Evolutionary conservation across 257 asterid genomes (phyloP).

Genomic region (Solanum tarijense): DNA sequence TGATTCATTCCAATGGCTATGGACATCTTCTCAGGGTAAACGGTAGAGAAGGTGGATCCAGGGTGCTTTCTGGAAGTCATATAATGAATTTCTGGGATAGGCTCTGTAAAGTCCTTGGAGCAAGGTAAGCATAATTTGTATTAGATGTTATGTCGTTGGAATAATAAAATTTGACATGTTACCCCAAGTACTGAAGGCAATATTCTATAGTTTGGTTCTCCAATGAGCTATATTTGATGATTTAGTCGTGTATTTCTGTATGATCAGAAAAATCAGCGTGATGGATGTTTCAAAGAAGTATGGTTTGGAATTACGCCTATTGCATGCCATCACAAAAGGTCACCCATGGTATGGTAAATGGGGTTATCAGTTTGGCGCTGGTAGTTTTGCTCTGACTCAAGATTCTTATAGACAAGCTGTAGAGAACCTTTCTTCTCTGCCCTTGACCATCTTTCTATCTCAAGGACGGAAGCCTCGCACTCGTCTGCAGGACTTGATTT

Average conservation of each 20-base stretch:
- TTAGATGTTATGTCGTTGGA: neutral
- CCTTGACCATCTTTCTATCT: conserved; percentile 50
- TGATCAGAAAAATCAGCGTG: conserved; percentile 74
- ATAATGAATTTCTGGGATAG: conserved; percentile 93
- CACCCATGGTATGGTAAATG: conserved; percentile 96
- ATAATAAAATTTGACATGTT: neutral
- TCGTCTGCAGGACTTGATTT: conserved; percentile 65
- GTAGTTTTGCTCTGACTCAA: conserved; percentile 60
- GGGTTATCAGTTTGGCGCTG: conserved; percentile 92
- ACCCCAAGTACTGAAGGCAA: neutral
- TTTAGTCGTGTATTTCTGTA: neutral
- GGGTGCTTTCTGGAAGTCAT: conserved; percentile 63
- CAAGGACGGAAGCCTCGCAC: conserved; percentile 80
- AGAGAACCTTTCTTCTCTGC: conserved; percentile 45
- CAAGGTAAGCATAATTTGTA: conserved; percentile 41
- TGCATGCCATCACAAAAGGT: conserved; percentile 71
- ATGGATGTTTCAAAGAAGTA: conserved; percentile 94
- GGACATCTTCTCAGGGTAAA: conserved; percentile 96
- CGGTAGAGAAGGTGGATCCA: conserved; percentile 96
- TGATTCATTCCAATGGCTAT: conserved; percentile 75
- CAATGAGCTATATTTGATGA: neutral
- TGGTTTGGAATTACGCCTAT: conserved; percentile 74
- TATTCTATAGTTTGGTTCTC: neutral
- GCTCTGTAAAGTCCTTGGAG: conserved; percentile 68
- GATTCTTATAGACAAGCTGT: conserved; percentile 55